Percentiles rank a stretch among this genome's conserved stretches.
These are phyloP conservation scores for Yamadazyma sp. DNA, from an alignment of 1,139 yeast genomes.

Conservation along the genomic window DNA sequence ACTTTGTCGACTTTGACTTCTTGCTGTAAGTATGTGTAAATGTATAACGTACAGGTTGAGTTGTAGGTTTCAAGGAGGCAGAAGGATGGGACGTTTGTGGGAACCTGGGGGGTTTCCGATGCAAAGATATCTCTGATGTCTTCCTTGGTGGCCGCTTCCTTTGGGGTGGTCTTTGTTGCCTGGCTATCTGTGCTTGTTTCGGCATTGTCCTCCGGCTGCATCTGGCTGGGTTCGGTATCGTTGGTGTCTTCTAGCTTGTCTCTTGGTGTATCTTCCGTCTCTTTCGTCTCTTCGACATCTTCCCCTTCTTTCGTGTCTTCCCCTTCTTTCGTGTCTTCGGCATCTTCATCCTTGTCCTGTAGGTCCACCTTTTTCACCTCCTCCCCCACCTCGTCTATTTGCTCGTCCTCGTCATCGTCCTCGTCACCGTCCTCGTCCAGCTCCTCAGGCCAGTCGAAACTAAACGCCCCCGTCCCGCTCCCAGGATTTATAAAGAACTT, in stretches of 20 bases:
- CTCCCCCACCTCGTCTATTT: slow-evolving; percentile 18
- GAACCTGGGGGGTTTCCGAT: slow-evolving; percentile 4
- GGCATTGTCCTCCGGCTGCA: no score
- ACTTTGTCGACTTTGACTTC: slow-evolving; percentile 93
- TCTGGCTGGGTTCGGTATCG: no score
- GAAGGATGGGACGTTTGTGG: slow-evolving; percentile 69
- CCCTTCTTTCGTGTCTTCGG: slow-evolving; percentile 1
- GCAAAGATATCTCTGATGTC: neutral
- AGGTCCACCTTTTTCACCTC: slow-evolving; percentile 38
- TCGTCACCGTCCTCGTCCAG: slow-evolving; percentile 50
- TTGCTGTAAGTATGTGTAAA: slow-evolving; percentile 76
- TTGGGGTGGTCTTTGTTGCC: slow-evolving; percentile 6
- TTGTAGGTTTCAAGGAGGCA: slow-evolving; percentile 85
- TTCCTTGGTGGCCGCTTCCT: neutral
- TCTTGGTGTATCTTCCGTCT: slow-evolving; percentile 11
- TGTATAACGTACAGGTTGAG: slow-evolving; percentile 73
- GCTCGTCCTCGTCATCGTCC: slow-evolving; percentile 30
- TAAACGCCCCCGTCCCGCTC: slow-evolving; percentile 89
- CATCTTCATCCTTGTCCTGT: slow-evolving; percentile 16
- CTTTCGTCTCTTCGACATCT: slow-evolving; percentile 11
- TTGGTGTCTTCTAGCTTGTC: no score
- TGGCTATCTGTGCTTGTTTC: slow-evolving; percentile 5
- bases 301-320: slow-evolving; percentile 14
- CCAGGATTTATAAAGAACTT: slow-evolving; percentile 95
- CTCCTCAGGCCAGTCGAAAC: slow-evolving; percentile 45